A percentile compares a stretch with the other conserved stretches of the same genome.
Conservation (phyloP, 441 rosid genomes). For the Croton setiger region DNA sequence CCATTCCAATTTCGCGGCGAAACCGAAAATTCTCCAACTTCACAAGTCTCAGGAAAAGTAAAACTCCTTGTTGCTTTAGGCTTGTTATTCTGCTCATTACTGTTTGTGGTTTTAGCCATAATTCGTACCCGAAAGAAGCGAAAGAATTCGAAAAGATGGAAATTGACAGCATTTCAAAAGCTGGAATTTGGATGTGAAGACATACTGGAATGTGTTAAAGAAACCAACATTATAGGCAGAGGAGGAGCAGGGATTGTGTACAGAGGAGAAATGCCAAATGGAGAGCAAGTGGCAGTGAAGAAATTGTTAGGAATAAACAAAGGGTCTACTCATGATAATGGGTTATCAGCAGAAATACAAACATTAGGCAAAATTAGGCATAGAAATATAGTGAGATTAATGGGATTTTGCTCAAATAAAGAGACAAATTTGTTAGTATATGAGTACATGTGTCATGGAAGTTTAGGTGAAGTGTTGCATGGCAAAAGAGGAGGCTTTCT, state of each 20-base stretch:
- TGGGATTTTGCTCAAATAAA: conserved; percentile 62
- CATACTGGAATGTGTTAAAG: conserved; percentile 69
- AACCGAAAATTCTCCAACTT: conserved; percentile 20
- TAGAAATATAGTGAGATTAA: conserved; percentile 62
- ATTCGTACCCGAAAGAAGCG: conserved; percentile 46
- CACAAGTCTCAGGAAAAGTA: conserved; percentile 46
- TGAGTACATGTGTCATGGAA: conserved; percentile 79
- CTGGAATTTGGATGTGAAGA: conserved; percentile 63
- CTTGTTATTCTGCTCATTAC: conserved; percentile 52
- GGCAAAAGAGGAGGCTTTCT: conserved; percentile 63
- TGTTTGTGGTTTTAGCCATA: conserved; percentile 54
- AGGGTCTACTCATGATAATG: conserved; percentile 74
- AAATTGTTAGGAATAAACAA: conserved; percentile 53
- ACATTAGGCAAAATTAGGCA: conserved; percentile 78
- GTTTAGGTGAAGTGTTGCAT: conserved; percentile 73
- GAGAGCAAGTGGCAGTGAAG: conserved; percentile 83
- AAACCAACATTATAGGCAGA: conserved; percentile 69
- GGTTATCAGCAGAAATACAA: conserved; percentile 69
- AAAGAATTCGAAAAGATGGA: conserved; percentile 54
- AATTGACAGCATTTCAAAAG: conserved; percentile 72
- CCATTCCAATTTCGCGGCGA: conserved; percentile 33
- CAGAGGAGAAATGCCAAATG: conserved; percentile 65
- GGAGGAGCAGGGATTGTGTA: conserved; percentile 85
- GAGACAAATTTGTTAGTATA: conserved; percentile 67
- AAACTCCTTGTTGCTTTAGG: conserved; percentile 70